Percentiles rank a stretch among this genome's conserved stretches.
These are phyloP conservation scores for Ogataea saltuana DNA, from an alignment of 805 yeast genomes.

Conservation along the genomic window DNA sequence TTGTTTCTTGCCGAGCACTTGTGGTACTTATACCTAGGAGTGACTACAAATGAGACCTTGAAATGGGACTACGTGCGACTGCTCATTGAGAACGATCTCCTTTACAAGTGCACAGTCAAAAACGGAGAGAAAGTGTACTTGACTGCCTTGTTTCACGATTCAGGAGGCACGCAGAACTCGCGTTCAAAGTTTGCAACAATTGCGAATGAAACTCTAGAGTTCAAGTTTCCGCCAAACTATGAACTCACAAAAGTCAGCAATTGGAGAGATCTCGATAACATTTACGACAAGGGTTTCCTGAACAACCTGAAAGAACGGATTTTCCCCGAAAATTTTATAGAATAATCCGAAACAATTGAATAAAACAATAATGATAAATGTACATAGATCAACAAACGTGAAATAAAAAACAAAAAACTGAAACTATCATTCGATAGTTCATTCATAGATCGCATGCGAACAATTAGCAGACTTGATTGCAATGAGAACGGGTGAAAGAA, in stretches of 20 bases:
- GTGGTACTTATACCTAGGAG: conserved; percentile 52
- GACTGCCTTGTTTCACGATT: background rate
- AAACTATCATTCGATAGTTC: background rate
- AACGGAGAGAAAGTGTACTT: background rate
- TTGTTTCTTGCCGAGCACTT: conserved; percentile 45
- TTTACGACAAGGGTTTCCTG: conserved; percentile 52
- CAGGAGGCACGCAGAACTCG: too few species aligned
- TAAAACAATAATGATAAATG: conserved; percentile 6
- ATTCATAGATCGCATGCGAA: conserved; percentile 4
- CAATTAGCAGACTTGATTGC: conserved; percentile 7
- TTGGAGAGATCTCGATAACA: conserved; percentile 41
- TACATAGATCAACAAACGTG: conserved; percentile 9
- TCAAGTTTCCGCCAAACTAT: conserved; percentile 4
- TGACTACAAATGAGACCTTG: conserved; percentile 55
- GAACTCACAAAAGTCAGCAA: conserved; percentile 14
- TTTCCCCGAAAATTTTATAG: conserved; percentile 22
- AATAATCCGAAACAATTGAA: conserved; percentile 1
- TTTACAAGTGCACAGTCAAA: conserved; percentile 28
- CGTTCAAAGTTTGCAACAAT: conserved; percentile 7
- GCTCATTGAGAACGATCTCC: conserved; percentile 32
- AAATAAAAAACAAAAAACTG: conserved; percentile 4
- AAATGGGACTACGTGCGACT: conserved; percentile 55
- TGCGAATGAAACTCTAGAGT: conserved; percentile 8
- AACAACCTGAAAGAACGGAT: conserved; percentile 40
- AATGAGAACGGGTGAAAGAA: too few species aligned